Conservation (phyloP, 768 basidiomycete species). For the Tephrocybe sp. region DNA sequence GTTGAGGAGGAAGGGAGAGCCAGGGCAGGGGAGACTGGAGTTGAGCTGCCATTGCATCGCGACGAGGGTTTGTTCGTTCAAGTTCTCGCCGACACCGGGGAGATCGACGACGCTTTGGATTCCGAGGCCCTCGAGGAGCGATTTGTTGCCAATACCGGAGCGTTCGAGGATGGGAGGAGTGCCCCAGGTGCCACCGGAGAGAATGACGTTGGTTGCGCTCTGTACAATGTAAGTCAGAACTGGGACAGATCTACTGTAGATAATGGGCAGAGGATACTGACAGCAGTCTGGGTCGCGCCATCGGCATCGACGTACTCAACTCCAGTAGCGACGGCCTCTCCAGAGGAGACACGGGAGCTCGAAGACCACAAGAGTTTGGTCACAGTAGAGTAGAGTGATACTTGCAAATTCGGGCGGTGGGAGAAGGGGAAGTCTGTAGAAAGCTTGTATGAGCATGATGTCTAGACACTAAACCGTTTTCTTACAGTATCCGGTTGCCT, state of each 20-base stretch:
- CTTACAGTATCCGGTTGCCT: slow-evolving; percentile 6
- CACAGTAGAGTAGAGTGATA: not conserved
- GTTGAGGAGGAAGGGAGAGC: not conserved
- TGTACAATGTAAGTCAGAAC: not conserved
- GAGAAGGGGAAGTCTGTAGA: not conserved
- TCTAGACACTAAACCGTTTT: not conserved
- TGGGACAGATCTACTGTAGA: not conserved
- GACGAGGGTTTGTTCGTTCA: not conserved
- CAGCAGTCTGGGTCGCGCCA: not conserved
- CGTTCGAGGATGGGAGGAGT: slow-evolving; percentile 8
- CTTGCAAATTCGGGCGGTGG: not conserved
- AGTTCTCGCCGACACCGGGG: not conserved
- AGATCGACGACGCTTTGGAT: slow-evolving; percentile 12
- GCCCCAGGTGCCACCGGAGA: not conserved
- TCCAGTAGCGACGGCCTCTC: not conserved
- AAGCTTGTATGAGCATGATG: not conserved
- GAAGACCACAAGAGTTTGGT: not conserved
- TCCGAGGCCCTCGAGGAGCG: slow-evolving; percentile 13
- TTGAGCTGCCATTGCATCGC: slow-evolving; percentile 4
- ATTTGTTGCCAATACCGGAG: slow-evolving; percentile 16
- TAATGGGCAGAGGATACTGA: not conserved
- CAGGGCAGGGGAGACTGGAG: not conserved
- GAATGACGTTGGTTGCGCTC: not conserved
- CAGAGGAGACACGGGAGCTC: not conserved
- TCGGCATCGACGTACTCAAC: slow-evolving; percentile 2